Conservation (phyloP, 148 eudicot species). For the Polygonum maritimum region DNA sequence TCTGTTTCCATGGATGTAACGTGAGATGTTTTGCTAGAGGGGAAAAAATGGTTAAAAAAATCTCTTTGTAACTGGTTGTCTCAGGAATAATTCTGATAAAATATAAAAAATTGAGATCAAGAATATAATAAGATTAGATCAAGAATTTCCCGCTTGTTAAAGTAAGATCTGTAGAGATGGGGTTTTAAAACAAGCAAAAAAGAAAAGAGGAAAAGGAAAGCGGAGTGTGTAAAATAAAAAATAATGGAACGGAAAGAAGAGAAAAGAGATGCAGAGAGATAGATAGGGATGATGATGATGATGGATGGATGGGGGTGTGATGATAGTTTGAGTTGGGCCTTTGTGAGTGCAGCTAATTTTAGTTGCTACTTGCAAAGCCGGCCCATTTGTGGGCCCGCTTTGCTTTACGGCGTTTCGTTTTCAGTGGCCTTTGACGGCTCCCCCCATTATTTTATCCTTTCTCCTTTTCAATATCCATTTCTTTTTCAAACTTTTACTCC, state of each 20-base stretch:
- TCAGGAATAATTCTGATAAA: conserved; percentile 4
- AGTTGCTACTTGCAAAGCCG: conserved; percentile 1
- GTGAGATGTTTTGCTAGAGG: conserved; percentile 7
- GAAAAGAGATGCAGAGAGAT: not conserved
- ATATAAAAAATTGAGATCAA: not conserved
- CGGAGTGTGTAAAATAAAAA: not conserved
- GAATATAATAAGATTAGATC: not conserved
- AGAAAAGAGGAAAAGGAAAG: not conserved
- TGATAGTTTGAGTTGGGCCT: not conserved
- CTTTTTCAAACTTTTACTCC: not conserved
- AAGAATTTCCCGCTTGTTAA: not conserved
- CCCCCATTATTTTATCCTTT: not conserved
- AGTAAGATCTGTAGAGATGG: not conserved
- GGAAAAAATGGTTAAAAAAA: not conserved
- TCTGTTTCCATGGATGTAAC: conserved; percentile 9
- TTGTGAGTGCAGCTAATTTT: conserved; percentile 11
- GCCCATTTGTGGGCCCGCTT: conserved; percentile 8
- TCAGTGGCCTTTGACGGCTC: conserved; percentile 5
- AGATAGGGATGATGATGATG: conserved; percentile 1
- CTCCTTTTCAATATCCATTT: not conserved
- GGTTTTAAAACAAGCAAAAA: not conserved
- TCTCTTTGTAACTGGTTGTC: conserved; percentile 1
- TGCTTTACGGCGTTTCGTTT: conserved; percentile 10
- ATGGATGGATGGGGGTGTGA: not conserved
- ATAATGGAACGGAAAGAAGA: not conserved